phyloP scores from a whole-genome alignment of 306 rosid genomes.

The Casuarina equisetifolia region DNA sequence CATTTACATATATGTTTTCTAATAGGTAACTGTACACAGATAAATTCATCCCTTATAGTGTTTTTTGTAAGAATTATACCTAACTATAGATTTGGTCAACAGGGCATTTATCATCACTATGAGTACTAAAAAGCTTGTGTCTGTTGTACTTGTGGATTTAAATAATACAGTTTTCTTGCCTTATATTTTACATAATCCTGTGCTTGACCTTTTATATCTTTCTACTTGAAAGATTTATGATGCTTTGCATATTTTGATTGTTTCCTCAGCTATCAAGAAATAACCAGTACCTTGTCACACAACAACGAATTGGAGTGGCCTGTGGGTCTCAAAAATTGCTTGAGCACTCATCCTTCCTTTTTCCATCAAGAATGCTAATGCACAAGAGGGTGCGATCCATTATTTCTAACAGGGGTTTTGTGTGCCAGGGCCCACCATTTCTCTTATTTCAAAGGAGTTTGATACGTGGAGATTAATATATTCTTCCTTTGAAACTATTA shows the following conservation, averaged over 20 bases:
- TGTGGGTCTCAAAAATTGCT: constrained; percentile 35
- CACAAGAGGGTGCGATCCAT: constrained; percentile 41
- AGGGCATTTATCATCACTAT: background rate
- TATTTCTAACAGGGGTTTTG: constrained; percentile 11
- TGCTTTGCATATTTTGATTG: constrained; percentile 3
- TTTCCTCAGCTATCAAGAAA: constrained; percentile 42
- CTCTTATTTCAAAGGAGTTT: constrained; percentile 2
- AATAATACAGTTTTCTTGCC: background rate
- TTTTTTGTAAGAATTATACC: background rate
- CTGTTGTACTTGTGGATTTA: background rate
- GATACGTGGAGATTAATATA: constrained; percentile 11
- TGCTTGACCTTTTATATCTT: background rate
- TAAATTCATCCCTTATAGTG: background rate
- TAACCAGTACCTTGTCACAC: constrained; percentile 32
- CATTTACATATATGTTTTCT: no score
- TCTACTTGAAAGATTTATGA: background rate
- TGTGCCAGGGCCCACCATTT: background rate
- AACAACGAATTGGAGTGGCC: constrained; percentile 24
- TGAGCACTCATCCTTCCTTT: constrained; percentile 29
- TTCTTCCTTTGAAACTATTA: constrained; percentile 4
- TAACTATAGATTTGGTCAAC: background rate
- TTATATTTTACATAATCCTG: background rate
- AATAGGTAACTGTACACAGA: background rate
- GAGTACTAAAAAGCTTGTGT: background rate
- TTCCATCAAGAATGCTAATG: constrained; percentile 33